Percentiles rank a stretch among this genome's conserved stretches.
phyloP scores from a whole-genome alignment of 1,284 basidiomycete genomes.

The Butyriboletus appendiculatus region DNA sequence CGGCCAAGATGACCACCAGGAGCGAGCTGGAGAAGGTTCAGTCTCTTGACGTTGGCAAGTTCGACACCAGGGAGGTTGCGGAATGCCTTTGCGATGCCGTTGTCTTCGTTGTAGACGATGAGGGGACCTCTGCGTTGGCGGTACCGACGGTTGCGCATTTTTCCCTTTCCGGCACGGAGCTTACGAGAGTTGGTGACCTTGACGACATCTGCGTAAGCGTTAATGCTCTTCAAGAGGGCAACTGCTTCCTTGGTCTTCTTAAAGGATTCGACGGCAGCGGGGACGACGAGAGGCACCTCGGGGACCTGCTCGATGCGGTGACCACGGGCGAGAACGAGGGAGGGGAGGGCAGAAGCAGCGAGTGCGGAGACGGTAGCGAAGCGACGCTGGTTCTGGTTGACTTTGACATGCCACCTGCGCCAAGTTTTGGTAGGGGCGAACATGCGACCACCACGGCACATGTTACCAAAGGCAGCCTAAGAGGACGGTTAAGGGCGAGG shows the following conservation, averaged over 20 bases:
- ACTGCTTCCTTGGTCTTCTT: conserved; percentile 99
- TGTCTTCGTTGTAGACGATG: conserved; percentile 97
- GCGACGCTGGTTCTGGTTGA: conserved; percentile 99
- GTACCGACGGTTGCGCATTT: conserved; percentile 96
- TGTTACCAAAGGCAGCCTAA: conserved; percentile 98
- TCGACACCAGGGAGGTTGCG: conserved; percentile 99
- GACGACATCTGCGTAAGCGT: conserved; percentile 92
- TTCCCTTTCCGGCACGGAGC: conserved; percentile 96
- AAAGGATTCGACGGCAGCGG: conserved; percentile 80
- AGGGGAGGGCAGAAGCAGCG: conserved; percentile 96
- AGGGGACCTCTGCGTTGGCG: conserved; percentile 98
- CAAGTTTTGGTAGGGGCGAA: conserved; percentile 99
- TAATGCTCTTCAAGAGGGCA: conserved; percentile 87
- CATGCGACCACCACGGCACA: conserved; percentile 99
- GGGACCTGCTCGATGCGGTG: conserved; percentile 98
- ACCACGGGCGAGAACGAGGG: conserved; percentile 97
- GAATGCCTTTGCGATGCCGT: conserved; percentile 98
- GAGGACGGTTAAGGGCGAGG: conserved; percentile 3
- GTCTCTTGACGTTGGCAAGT: conserved; percentile 90
- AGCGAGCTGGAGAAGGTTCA: conserved; percentile 99
- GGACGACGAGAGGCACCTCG: conserved; percentile 95
- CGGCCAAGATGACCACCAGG: conserved; percentile 99
- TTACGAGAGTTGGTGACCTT: conserved; percentile 99
- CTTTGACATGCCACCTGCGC: conserved; percentile 99
- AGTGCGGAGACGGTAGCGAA: conserved; percentile 98